Evolutionary conservation across 1,139 yeast genomes (phyloP), one percentile per base, ranked within the genome.

Genomic region (Geotrichum klebahnii): DNA sequence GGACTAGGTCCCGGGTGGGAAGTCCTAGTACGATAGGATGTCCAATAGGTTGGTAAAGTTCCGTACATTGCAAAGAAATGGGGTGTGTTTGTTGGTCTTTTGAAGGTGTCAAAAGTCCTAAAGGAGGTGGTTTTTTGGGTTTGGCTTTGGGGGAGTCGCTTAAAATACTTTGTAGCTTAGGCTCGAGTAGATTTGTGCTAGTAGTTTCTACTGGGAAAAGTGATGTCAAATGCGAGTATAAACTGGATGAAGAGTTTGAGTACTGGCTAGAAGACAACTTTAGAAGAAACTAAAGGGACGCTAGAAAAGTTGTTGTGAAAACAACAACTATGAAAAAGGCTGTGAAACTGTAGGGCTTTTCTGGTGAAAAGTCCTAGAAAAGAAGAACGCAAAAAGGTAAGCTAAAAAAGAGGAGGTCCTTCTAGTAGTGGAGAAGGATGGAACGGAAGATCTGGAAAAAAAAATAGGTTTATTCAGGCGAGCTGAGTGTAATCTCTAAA

Each of bases 181-280:
- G 26, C 36, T 29, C 19, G 19, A 22, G 9, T 23, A 28, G 36
- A 24, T 31, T 36, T 35, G 29, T 26, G 22, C 9, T 44, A 40
- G 31, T 40, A 36, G 42, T 28, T 26, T 44, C 29, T 20, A 44
- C 41, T 40, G 47, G 47, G 24, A 41, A 40, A 32, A 12, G 45
- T 41, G 34, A 19, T 33, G 45, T 42, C 41, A 35, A 23, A 33
- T 23, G 32, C 47, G 36, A 28, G 39, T 33, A 44, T 36, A 44
- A 44, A 44, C 47, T 44, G 42, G 39, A 19, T 33, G 29, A 24
- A 8, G 39, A 44, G 31, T 44, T 44, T 26, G 41, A 32, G 38
- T 43, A 28, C 47, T 31, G 23, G 42, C 47, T 20, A 36, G 41
- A 44, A 44, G 47, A 44, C 47, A 44, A 44, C 47, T 36, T 44